A percentile compares a stretch with the other conserved stretches of the same genome.
Evolutionary conservation across 2,329 filamentous ascomycete genomes (phyloP).

Genomic region (Trichophaea hybrida): DNA sequence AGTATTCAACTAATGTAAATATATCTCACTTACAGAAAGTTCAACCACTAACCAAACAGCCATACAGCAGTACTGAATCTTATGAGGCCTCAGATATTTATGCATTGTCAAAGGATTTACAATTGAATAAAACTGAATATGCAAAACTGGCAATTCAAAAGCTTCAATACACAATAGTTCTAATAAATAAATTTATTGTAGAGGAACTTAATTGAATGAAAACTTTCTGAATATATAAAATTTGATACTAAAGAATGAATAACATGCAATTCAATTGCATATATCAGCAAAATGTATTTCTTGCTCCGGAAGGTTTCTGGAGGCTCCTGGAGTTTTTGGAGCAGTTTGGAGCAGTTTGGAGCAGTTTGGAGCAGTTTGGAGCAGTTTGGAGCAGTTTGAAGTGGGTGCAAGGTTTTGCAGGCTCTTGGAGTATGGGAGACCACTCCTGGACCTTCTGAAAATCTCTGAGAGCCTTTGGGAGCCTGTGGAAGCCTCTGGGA

Average conservation of each 20-base stretch:
- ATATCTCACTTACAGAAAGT: not conserved
- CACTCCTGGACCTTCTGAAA: too few relatives aligned
- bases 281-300: too few relatives aligned
- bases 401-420: too few relatives aligned
- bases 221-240: not conserved
- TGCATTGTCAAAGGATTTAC: not conserved
- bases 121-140: not conserved
- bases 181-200: not conserved
- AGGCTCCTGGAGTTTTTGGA: too few relatives aligned
- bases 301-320: too few relatives aligned
- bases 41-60: not conserved
- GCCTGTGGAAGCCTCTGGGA: too few relatives aligned
- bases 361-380: too few relatives aligned
- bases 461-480: too few relatives aligned
- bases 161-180: not conserved
- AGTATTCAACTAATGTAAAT: too few relatives aligned
- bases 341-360: too few relatives aligned
- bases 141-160: not conserved
- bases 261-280: not conserved
- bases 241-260: not conserved
- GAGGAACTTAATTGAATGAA: not conserved
- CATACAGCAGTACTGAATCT: not conserved
- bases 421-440: too few relatives aligned
- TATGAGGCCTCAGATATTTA: not conserved
- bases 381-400: too few relatives aligned